Evolutionary conservation across 495 filamentous ascomycete species (phyloP).

Genomic region (Neurospora sp.): DNA sequence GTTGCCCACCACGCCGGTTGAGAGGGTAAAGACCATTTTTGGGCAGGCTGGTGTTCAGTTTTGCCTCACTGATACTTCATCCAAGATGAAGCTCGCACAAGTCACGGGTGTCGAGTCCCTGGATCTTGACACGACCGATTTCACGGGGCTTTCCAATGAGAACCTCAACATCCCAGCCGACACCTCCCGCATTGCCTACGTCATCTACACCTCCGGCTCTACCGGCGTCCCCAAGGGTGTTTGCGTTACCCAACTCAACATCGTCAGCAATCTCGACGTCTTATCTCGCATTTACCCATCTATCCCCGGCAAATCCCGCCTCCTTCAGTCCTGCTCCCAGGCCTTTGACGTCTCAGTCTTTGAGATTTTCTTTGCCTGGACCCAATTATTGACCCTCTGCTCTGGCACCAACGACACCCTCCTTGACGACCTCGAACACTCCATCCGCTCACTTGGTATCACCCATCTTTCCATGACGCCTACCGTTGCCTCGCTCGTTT

Average conservation of each 20-base stretch:
- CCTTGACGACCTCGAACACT: slow-evolving; percentile 50
- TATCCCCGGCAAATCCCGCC: slow-evolving; percentile 25
- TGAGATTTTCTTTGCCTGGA: slow-evolving; percentile 73
- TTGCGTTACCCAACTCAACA: slow-evolving; percentile 54
- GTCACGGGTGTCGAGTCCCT: slow-evolving; percentile 9
- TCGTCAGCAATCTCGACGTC: slow-evolving; percentile 55
- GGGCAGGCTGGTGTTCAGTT: slow-evolving; percentile 36
- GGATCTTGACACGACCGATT: slow-evolving; percentile 20
- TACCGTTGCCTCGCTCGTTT: slow-evolving; percentile 58
- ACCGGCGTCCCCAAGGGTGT: slow-evolving; percentile 63
- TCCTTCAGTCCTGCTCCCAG: slow-evolving; percentile 65
- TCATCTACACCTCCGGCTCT: slow-evolving; percentile 57
- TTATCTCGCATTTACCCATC: slow-evolving; percentile 51
- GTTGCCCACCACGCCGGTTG: slow-evolving; percentile 48
- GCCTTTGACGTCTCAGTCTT: slow-evolving; percentile 73
- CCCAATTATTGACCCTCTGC: slow-evolving; percentile 60
- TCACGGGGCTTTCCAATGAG: slow-evolving; percentile 9
- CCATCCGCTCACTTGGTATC: slow-evolving; percentile 46
- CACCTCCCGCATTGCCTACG: slow-evolving; percentile 38
- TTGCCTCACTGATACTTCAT: slow-evolving; percentile 32
- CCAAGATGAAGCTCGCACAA: slow-evolving; percentile 1
- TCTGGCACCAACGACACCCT: slow-evolving; percentile 54
- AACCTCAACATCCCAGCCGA: slow-evolving; percentile 26
- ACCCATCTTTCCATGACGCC: slow-evolving; percentile 75
- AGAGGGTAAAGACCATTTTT: slow-evolving; percentile 46